Percentiles rank a stretch among this genome's conserved stretches.
phyloP scores from a whole-genome alignment of 768 basidiomycete genomes.

The Suillus occidentalis region DNA sequence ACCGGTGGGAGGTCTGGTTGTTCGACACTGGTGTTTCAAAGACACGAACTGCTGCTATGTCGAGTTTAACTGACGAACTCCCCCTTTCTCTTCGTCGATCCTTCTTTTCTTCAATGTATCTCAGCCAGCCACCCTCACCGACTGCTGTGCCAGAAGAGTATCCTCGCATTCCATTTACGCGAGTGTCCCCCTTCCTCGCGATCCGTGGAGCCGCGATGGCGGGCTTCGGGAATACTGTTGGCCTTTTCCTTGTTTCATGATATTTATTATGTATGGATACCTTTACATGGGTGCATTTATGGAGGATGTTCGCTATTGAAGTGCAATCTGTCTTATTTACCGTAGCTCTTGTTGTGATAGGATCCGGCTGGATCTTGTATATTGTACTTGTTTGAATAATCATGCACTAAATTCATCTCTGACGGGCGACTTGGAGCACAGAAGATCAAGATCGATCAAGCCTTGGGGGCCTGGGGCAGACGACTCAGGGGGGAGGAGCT shows the following conservation, averaged over 20 bases:
- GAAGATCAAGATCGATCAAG: no score
- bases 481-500: no score
- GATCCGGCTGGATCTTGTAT: not conserved
- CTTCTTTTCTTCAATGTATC: conserved; percentile 10
- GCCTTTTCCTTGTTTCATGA: conserved; percentile 41
- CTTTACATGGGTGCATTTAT: not conserved
- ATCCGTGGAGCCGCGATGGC: conserved; percentile 54
- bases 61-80: conserved; percentile 40
- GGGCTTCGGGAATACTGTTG: conserved; percentile 80
- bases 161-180: conserved; percentile 79
- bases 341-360: conserved; percentile 5
- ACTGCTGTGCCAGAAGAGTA: conserved; percentile 19
- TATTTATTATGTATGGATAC: conserved; percentile 4
- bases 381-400: conserved; percentile 10
- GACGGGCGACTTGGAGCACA: not conserved
- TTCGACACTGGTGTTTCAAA: conserved; percentile 57
- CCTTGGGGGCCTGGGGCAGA: no score
- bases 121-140: conserved; percentile 2
- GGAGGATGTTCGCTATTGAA: not conserved
- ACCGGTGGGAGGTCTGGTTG: conserved; percentile 84
- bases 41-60: conserved; percentile 52
- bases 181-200: conserved; percentile 60
- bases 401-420: not conserved
- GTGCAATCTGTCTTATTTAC: conserved; percentile 1
- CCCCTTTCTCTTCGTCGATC: conserved; percentile 18